Percentiles rank a stretch among this genome's conserved stretches.
These are phyloP conservation scores for Zygosaccharomyces pseudorouxii DNA, from an alignment of 805 yeast genomes.

Conservation along the genomic window DNA sequence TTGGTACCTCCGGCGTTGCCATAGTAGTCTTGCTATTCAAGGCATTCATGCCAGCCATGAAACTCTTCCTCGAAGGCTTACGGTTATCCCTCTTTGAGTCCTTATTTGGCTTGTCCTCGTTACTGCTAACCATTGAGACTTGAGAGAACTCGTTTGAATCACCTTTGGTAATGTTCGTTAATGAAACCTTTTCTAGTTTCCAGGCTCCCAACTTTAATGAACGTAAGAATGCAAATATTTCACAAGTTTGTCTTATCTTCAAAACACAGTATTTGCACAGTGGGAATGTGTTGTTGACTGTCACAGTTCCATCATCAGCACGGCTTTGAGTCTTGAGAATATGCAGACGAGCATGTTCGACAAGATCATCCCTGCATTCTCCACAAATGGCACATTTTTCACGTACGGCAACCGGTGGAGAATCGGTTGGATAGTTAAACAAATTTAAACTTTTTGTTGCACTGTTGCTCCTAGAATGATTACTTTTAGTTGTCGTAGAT, in stretches of 20 bases:
- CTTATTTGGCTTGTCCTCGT: constrained; percentile 6
- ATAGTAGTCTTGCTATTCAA: constrained; percentile 15
- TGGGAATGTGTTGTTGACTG: constrained; percentile 46
- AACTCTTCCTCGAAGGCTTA: constrained; percentile 26
- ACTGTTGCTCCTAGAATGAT: constrained; percentile 2
- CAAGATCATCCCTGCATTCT: constrained; percentile 61
- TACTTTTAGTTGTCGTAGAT: background rate
- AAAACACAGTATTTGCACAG: constrained; percentile 78
- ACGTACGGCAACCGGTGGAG: constrained; percentile 69
- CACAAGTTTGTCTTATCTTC: constrained; percentile 77
- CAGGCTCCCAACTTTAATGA: constrained; percentile 56
- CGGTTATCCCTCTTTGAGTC: constrained; percentile 20
- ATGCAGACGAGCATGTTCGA: constrained; percentile 76
- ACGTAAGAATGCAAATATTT: constrained; percentile 71
- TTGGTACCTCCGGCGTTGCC: constrained; percentile 10
- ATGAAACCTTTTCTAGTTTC: constrained; percentile 45
- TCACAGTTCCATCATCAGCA: constrained; percentile 29
- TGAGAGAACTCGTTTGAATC: constrained; percentile 16
- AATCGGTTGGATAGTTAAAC: constrained; percentile 42
- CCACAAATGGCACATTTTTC: constrained; percentile 83
- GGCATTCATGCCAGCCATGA: constrained; percentile 24
- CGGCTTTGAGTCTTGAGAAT: constrained; percentile 48
- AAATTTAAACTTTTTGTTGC: constrained; percentile 34
- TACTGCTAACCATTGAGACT: constrained; percentile 7
- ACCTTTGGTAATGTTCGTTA: constrained; percentile 18